These are phyloP conservation scores for Cryoendolithus antarcticus DNA, from an alignment of 2,329 filamentous ascomycete species.

Conservation along the genomic window DNA sequence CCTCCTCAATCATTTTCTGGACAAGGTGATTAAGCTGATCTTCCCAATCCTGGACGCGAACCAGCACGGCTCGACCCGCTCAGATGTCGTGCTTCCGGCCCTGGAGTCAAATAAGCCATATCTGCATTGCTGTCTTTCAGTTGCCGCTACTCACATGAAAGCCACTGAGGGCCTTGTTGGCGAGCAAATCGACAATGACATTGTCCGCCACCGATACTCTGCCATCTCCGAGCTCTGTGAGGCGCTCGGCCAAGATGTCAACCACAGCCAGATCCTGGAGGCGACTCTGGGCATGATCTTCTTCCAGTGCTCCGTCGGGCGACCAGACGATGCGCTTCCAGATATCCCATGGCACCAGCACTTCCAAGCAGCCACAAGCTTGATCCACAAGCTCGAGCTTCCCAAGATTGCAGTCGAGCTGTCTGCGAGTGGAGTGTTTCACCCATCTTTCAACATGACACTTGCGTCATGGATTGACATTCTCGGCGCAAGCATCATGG, in stretches of 20 bases:
- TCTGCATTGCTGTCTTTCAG: conserved; percentile 88
- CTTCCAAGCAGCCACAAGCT: conserved; percentile 77
- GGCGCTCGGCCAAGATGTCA: conserved; percentile 63
- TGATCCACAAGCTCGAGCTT: conserved; percentile 76
- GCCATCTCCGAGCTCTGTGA: conserved; percentile 79
- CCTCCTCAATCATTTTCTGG: conserved; percentile 80
- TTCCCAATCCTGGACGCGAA: conserved; percentile 89
- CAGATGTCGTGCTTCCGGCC: conserved; percentile 74
- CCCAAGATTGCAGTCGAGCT: conserved; percentile 47
- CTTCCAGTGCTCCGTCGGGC: conserved; percentile 85
- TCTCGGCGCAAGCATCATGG: conserved; percentile 82
- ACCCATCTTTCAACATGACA: conserved; percentile 89
- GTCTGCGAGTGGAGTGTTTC: conserved; percentile 32
- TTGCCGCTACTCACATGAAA: conserved; percentile 86
- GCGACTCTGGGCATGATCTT: conserved; percentile 91
- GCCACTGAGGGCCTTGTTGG: conserved; percentile 53
- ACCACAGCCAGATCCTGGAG: conserved; percentile 82
- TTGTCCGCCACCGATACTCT: conserved; percentile 81
- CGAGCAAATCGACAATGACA: conserved; percentile 75
- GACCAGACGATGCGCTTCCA: conserved; percentile 68
- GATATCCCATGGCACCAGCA: conserved; percentile 97
- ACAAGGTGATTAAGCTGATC: conserved; percentile 73
- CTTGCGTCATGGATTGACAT: conserved; percentile 94
- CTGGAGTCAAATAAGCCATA: conserved; percentile 87
- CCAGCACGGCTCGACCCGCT: conserved; percentile 68